Percentiles rank a stretch among this genome's conserved stretches.
Conservation (phyloP, 2,329 filamentous ascomycete species). For the Beauveria australis region DNA sequence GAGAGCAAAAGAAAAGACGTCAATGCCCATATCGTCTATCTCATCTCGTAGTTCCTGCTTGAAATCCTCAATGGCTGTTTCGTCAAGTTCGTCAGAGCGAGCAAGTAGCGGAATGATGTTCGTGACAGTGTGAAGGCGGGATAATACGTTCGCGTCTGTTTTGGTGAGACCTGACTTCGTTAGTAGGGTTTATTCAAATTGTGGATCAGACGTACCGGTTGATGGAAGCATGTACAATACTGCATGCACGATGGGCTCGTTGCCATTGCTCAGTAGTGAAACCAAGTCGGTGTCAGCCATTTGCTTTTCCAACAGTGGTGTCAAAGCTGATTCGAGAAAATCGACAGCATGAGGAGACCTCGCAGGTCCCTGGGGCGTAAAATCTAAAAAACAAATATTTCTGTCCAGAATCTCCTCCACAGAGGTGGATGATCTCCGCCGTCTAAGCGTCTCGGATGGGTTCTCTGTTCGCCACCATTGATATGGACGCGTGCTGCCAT, state of each 20-base stretch:
- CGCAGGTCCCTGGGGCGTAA: constrained; percentile 5
- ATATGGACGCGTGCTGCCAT: constrained; percentile 75
- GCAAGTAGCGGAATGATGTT: constrained; percentile 81
- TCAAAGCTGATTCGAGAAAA: constrained; percentile 55
- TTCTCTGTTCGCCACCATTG: constrained; percentile 84
- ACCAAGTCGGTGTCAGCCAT: constrained; percentile 67
- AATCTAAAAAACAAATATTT: constrained; percentile 87
- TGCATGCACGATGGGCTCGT: constrained; percentile 75
- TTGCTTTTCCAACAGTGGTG: constrained; percentile 36
- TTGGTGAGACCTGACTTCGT: constrained; percentile 21
- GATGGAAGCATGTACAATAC: constrained; percentile 74
- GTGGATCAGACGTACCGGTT: constrained; percentile 41
- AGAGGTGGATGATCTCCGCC: constrained; percentile 50
- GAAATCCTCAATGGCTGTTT: constrained; percentile 45
- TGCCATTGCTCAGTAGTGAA: constrained; percentile 69
- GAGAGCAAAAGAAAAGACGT: constrained; percentile 57
- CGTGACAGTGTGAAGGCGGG: constrained; percentile 60
- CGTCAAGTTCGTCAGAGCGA: constrained; percentile 61
- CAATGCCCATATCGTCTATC: constrained; percentile 49
- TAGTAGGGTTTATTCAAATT: neutral
- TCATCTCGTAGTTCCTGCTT: constrained; percentile 53
- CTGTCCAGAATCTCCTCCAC: constrained; percentile 76
- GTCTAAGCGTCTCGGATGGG: constrained; percentile 45
- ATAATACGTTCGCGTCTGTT: constrained; percentile 62
- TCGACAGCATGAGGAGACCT: constrained; percentile 52